Evolutionary conservation across 352 stramenopile genomes (phyloP).

Genomic region (Phytopythium mirpurense): DNA sequence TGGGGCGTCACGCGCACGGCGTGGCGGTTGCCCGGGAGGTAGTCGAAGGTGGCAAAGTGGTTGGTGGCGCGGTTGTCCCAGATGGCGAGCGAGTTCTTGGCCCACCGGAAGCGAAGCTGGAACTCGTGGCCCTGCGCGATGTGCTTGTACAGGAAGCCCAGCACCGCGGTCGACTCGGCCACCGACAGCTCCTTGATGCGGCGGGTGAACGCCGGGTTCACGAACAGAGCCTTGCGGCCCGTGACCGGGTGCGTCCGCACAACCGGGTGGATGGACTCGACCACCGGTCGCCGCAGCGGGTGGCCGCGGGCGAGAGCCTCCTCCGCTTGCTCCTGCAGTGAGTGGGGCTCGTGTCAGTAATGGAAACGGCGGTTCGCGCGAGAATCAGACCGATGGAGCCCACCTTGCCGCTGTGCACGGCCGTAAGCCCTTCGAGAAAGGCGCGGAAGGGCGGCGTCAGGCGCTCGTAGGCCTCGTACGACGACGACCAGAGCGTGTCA

Average conservation of each 20-base stretch:
- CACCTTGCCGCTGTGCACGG: slow-evolving; percentile 19
- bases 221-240: slow-evolving; percentile 25
- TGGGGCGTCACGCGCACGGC: slow-evolving; percentile 26
- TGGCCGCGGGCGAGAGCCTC: slow-evolving; percentile 8
- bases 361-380: not conserved
- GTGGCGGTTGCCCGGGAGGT: slow-evolving; percentile 29
- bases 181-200: slow-evolving; percentile 23
- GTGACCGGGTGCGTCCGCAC: slow-evolving; percentile 28
- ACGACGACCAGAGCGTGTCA: slow-evolving; percentile 36
- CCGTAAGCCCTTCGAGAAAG: slow-evolving; percentile 16
- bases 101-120: slow-evolving; percentile 29
- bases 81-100: slow-evolving; percentile 23
- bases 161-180: slow-evolving; percentile 15
- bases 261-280: slow-evolving; percentile 19
- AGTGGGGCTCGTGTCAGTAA: not conserved
- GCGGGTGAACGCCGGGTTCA: slow-evolving; percentile 23
- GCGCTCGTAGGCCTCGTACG: slow-evolving; percentile 31
- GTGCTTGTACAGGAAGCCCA: slow-evolving; percentile 19
- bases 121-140: slow-evolving; percentile 27
- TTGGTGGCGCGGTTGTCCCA: slow-evolving; percentile 30
- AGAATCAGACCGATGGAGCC: not conserved
- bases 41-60: slow-evolving; percentile 34
- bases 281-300: slow-evolving; percentile 13
- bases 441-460: slow-evolving; percentile 15
- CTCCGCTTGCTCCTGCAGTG: slow-evolving; percentile 12